Evolutionary conservation across 83 land plant genomes (phyloP), one percentile per base, ranked within the genome.

Genomic region (Picea abies): DNA sequence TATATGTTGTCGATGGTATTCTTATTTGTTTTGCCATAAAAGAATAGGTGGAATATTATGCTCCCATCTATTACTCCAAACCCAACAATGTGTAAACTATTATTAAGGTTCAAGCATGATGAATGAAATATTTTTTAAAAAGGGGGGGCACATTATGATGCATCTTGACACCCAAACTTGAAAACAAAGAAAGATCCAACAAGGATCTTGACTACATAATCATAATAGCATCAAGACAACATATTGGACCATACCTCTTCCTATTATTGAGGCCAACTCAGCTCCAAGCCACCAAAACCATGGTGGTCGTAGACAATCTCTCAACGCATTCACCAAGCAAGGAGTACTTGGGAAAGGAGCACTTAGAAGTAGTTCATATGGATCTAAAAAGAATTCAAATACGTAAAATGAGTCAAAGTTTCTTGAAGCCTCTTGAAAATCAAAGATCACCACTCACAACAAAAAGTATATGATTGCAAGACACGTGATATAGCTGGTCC

Each of bases 291-390:
- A 91, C 94, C 16, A 87, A 88, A 61, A 84, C 89, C 22, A 95
- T 95, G 96, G 96, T 93, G 0, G 90, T 93, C 63, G 88, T 91
- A 80, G 94, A 95, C 77, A 88, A 91, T 0, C 75, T 95, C 26
- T 95, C 97, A 15, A 91, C 94, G 9, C 97, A 95, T 77, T 90
- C 96, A 0, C 86, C 90, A 3, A 91, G 93, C 39, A 95, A 95
- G 79, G 97, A 93, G 87, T 95, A 95, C 68, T 44, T 95, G 61
- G 95, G 94, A 5, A 79, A 95, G 78, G 39, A 37, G 39, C 0
- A 37, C 39, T 37, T 37, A 3, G 39, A 37, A 37, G 39, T 37
- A 37, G 39, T 37, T 37, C 0, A 4, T 37, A 37, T 0, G 39
- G 39, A 37, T 37, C 39, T 37, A 37, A 37, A 37, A 37, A 37